Percentiles rank a stretch among this genome's conserved stretches.
Evolutionary conservation across 2,329 filamentous ascomycete genomes (phyloP).

Genomic region (Myriosclerotinia scirpicola): DNA sequence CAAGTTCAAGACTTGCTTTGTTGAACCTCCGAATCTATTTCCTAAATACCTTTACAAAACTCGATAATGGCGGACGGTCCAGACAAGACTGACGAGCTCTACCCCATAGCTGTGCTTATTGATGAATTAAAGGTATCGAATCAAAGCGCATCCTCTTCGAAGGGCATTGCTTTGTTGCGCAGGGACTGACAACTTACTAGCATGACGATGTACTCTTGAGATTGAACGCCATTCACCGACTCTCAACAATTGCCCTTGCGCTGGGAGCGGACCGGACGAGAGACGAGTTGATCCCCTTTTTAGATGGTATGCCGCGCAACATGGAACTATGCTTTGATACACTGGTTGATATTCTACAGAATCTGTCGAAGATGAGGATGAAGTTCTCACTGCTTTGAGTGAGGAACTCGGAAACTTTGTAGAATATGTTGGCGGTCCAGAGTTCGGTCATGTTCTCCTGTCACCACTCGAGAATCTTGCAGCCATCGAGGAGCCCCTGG

Average conservation of each 20-base stretch:
- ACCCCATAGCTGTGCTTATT: constrained; percentile 98
- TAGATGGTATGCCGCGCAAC: constrained; percentile 74
- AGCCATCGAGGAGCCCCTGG: constrained; percentile 96
- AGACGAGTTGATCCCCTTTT: constrained; percentile 97
- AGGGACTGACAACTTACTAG: constrained; percentile 49
- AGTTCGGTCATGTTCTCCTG: constrained; percentile 92
- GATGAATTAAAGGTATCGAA: constrained; percentile 91
- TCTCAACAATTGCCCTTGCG: constrained; percentile 96
- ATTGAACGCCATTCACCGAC: constrained; percentile 96
- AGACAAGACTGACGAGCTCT: constrained; percentile 96
- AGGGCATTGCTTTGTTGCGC: constrained; percentile 18
- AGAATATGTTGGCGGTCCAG: constrained; percentile 93
- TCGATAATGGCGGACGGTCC: constrained; percentile 82
- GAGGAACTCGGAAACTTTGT: constrained; percentile 96
- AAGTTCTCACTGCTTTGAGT: constrained; percentile 93
- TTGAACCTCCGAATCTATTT: constrained; percentile 39
- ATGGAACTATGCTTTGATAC: not conserved
- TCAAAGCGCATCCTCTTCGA: constrained; percentile 8
- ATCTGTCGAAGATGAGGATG: constrained; percentile 98
- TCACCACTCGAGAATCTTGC: constrained; percentile 97
- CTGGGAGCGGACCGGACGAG: constrained; percentile 94
- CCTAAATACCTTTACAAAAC: constrained; percentile 36
- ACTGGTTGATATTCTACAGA: constrained; percentile 56
- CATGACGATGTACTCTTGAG: constrained; percentile 98
- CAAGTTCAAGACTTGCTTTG: constrained; percentile 37